A percentile compares a stretch with the other conserved stretches of the same genome.
Evolutionary conservation across 164 flowering plant species (phyloP).

Genomic region (Macadamia tetraphylla): DNA sequence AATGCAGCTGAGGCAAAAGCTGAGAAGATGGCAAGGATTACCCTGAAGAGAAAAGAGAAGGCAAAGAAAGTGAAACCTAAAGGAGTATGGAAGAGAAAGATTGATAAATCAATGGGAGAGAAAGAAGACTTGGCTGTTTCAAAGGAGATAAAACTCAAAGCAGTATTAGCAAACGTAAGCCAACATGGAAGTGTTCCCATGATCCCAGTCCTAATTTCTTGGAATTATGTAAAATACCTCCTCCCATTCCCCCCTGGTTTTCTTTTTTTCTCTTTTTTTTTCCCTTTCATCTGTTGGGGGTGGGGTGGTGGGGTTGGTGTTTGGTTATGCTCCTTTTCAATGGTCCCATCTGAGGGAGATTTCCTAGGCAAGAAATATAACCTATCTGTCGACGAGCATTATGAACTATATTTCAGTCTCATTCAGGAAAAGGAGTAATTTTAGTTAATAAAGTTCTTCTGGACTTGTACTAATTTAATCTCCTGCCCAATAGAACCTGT

Average conservation of each 20-base stretch:
- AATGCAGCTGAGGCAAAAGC: constrained; percentile 34
- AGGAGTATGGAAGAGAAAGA: constrained; percentile 22
- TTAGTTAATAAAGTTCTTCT: too few relatives aligned
- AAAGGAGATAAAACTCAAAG: constrained; percentile 41
- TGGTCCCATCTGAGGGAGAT: not conserved
- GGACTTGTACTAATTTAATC: too few relatives aligned
- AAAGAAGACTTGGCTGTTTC: constrained; percentile 27
- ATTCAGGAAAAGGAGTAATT: not conserved
- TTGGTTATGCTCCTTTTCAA: too few relatives aligned
- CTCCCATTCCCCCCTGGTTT: too few relatives aligned
- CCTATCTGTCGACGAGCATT: not conserved
- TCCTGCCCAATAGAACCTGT: not conserved
- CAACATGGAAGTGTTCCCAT: too few relatives aligned
- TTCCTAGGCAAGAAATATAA: not conserved
- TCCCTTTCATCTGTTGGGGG: too few relatives aligned
- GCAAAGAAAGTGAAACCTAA: constrained; percentile 27
- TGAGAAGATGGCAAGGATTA: constrained; percentile 33
- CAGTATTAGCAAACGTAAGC: constrained; percentile 56
- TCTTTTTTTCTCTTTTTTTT: too few relatives aligned
- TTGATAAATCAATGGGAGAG: constrained; percentile 23
- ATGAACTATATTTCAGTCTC: not conserved
- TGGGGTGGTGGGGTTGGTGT: too few relatives aligned
- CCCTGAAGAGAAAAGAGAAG: constrained; percentile 31
- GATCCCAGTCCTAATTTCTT: not conserved
- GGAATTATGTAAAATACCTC: not conserved